Base-by-base conservation (phyloP, 192 early-diverging fungal genomes). In the Backusella macrospora region DNA sequence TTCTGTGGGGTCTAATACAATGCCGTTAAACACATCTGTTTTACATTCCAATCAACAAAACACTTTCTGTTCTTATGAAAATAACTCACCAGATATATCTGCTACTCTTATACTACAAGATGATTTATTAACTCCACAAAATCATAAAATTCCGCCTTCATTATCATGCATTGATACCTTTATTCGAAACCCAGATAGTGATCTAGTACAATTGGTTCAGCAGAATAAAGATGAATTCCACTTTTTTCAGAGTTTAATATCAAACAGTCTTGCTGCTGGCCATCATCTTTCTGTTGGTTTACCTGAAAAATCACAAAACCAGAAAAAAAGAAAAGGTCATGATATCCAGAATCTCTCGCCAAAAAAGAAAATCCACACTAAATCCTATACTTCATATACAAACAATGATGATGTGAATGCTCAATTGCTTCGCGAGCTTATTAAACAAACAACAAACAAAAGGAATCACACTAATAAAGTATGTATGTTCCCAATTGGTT, bases 401-500 rank as follows among this genome's bases (percentile, higher is more conserved):
- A 38, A 66, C 10, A 66, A 38, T 4, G 65, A 66, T 66, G 37
- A 38, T 18, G 65, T 66, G 3, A 66, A 66, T 66, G 65, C 65
- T 23, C 65, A 43, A 66, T 18, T 66, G 39, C 40, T 66, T 43
- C 65, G 65, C 40, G 65, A 66, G 40, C 40, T 66, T 43, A 66
- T 66, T 43, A 66, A 40, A 66, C 65, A 66, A 66, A 40, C 65
- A 59, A 26, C 52, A 59, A 59, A 59, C 52, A 59, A 59, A 59
- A 59, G 21, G 1, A 59, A 59, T 23, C 21, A 59, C 5, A 18
- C 49, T 52, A 52, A 52, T 52, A 52, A 59, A 59, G 52, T 12
- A 9, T 59, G 21, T 59, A 10, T 21, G 52, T 9, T 26, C 26
- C 52, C 52, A 26, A 59, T 59, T 18, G 52, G 26, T 8, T 59